A percentile compares a stretch with the other conserved stretches of the same genome.
These are phyloP conservation scores for Alternaria brassicicola DNA, from an alignment of 2,329 filamentous ascomycete genomes.

Conservation along the genomic window DNA sequence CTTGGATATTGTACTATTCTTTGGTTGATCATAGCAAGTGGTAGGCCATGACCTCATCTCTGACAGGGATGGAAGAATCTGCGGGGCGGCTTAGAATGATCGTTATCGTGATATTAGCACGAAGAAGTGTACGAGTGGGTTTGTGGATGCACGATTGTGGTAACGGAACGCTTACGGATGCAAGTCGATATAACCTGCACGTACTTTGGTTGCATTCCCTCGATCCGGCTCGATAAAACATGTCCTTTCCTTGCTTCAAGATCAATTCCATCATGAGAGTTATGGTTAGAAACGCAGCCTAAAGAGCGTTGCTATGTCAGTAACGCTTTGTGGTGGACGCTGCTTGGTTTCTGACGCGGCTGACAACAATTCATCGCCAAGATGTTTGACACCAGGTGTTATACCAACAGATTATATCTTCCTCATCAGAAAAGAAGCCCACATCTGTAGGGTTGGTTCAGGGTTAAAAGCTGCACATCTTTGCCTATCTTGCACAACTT, in stretches of 20 bases:
- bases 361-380: background rate
- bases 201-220: background rate
- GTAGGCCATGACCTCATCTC: background rate
- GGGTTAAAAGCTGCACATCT: background rate
- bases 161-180: background rate
- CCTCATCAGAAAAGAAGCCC: background rate
- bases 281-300: background rate
- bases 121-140: background rate
- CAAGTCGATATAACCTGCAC: background rate
- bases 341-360: background rate
- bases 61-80: background rate
- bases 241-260: background rate
- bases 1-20: background rate
- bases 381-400: background rate
- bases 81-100: background rate
- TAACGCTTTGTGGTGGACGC: background rate
- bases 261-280: background rate
- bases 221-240: background rate
- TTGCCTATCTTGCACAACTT: slow-evolving; percentile 1
- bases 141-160: background rate
- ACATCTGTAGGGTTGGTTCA: slow-evolving; percentile 2
- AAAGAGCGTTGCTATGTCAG: background rate
- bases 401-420: background rate
- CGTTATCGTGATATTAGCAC: background rate
- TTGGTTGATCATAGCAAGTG: background rate